These are phyloP conservation scores for Pisolithus marmoratus DNA, from an alignment of 768 basidiomycete genomes.

Conservation along the genomic window DNA sequence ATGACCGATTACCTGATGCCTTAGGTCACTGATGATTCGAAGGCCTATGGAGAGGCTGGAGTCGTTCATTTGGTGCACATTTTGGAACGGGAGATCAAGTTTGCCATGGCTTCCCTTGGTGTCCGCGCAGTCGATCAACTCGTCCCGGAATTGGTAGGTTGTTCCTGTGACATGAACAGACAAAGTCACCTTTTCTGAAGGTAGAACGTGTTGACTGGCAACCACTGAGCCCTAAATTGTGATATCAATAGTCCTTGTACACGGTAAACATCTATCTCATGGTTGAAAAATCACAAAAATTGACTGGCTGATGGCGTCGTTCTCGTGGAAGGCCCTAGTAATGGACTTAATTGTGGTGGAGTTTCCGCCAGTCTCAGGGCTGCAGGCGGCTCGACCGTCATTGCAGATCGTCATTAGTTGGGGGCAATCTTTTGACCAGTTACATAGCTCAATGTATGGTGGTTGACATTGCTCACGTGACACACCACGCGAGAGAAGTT, in stretches of 20 bases:
- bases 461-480: conserved; percentile 8
- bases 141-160: conserved; percentile 65
- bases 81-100: conserved; percentile 70
- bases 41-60: conserved; percentile 75
- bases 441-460: neutral
- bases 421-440: neutral
- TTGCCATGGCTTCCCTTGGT: conserved; percentile 73
- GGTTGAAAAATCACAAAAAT: no score
- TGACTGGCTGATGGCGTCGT: no score
- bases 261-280: neutral
- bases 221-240: conserved; percentile 29
- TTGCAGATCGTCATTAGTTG: neutral
- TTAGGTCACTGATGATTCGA: conserved; percentile 1
- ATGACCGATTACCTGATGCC: neutral
- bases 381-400: neutral
- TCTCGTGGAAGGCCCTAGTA: no score
- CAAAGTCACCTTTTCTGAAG: conserved; percentile 25
- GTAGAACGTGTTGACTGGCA: conserved; percentile 68
- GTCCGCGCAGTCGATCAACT: conserved; percentile 60
- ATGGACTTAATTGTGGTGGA: no score
- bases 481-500: neutral
- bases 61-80: conserved; percentile 63
- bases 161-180: neutral
- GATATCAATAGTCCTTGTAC: neutral
- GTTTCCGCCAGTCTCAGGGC: no score